These are phyloP conservation scores for Clavispora vitiphila DNA, from an alignment of 805 yeast genomes.

Conservation along the genomic window DNA sequence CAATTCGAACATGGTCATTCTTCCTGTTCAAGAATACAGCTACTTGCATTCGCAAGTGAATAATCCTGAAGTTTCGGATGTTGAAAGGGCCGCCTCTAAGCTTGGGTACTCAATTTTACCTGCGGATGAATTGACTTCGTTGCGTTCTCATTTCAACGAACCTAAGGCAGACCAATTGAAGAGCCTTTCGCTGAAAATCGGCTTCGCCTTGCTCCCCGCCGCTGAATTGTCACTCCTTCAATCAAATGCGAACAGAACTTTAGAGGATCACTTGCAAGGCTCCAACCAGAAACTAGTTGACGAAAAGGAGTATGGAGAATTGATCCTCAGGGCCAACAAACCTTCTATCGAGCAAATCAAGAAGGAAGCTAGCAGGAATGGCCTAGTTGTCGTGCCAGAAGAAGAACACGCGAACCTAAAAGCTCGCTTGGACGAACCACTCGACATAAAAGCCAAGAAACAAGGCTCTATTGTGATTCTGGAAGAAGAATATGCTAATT, in stretches of 20 bases:
- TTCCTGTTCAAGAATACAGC: constrained; percentile 11
- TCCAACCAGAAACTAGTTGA: constrained; percentile 7
- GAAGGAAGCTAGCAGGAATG: constrained; percentile 22
- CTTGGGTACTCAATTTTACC: not conserved
- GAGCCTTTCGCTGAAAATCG: not conserved
- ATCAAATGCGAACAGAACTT: constrained; percentile 8
- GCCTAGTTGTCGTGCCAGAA: constrained; percentile 21
- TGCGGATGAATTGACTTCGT: not conserved
- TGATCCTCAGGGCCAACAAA: constrained; percentile 15
- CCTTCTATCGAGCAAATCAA: constrained; percentile 25
- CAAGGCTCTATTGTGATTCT: constrained; percentile 3
- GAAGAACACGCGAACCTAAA: constrained; percentile 21
- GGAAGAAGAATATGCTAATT: constrained; percentile 1
- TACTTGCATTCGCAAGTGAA: constrained; percentile 6
- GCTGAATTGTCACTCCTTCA: constrained; percentile 5
- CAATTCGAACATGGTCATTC: constrained; percentile 10
- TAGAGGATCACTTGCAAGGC: constrained; percentile 12
- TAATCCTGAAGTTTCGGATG: constrained; percentile 4
- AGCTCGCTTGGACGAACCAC: constrained; percentile 2
- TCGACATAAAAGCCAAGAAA: constrained; percentile 6
- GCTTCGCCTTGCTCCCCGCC: constrained; percentile 3
- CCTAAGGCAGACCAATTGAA: not conserved
- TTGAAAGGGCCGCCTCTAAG: constrained; percentile 5
- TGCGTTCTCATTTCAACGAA: not conserved
- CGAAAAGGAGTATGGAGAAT: constrained; percentile 18